Percentiles rank a stretch among this genome's conserved stretches.
These are phyloP conservation scores for Aspergillus hortae DNA, from an alignment of 2,329 filamentous ascomycete genomes.

Conservation along the genomic window DNA sequence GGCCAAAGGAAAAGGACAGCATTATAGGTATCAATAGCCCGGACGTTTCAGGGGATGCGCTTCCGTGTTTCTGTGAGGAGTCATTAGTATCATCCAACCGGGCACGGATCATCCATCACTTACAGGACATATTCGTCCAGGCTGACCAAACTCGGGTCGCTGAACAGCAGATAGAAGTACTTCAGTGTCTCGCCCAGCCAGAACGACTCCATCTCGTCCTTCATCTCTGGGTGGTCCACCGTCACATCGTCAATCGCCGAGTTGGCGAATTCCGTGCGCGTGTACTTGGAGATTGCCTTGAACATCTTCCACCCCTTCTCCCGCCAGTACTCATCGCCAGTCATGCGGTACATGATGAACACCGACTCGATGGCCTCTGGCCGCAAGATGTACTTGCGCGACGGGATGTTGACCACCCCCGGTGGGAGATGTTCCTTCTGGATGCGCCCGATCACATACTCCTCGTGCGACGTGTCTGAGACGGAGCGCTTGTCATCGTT, in stretches of 20 bases:
- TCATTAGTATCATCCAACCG: background rate
- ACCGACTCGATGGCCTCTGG: constrained; percentile 80
- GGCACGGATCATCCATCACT: constrained; percentile 19
- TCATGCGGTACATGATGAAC: constrained; percentile 73
- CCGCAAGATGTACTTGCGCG: constrained; percentile 40
- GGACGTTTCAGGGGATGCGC: constrained; percentile 26
- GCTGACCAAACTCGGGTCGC: constrained; percentile 41
- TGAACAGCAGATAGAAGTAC: constrained; percentile 48
- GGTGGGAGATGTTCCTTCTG: constrained; percentile 42
- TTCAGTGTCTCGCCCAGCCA: constrained; percentile 58
- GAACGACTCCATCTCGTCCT: constrained; percentile 71
- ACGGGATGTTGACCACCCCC: constrained; percentile 39
- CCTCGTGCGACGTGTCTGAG: constrained; percentile 34
- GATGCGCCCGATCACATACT: constrained; percentile 38
- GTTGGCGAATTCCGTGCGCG: constrained; percentile 60
- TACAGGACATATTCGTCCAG: constrained; percentile 47
- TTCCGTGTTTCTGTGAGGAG: constrained; percentile 18
- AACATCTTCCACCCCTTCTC: constrained; percentile 76
- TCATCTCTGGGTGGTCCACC: constrained; percentile 38
- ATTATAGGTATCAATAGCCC: constrained; percentile 4
- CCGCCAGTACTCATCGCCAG: constrained; percentile 62
- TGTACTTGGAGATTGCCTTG: constrained; percentile 57
- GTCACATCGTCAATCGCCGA: constrained; percentile 66
- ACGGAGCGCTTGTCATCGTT: constrained; percentile 7
- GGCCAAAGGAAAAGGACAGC: background rate